phyloP scores from a whole-genome alignment of 495 filamentous ascomycete species.

The Neurospora sp. region DNA sequence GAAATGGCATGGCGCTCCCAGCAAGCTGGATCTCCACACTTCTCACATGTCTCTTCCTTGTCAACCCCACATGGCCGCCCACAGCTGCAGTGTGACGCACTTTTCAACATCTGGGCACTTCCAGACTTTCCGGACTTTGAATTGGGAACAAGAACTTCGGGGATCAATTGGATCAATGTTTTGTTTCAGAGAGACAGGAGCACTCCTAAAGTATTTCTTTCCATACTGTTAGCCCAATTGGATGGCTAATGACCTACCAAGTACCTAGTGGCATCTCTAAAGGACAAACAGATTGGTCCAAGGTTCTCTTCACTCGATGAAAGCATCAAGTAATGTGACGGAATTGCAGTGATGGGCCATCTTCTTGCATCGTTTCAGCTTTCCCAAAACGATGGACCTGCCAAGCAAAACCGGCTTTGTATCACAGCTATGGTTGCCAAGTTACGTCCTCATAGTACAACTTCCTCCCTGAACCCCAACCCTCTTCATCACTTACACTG shows the following conservation, averaged over 20 bases:
- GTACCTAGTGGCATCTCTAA: not conserved
- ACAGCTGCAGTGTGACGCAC: not conserved
- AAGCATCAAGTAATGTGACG: not conserved
- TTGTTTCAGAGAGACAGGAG: not conserved
- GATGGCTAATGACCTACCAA: not conserved
- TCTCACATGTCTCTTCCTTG: not conserved
- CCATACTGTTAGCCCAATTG: not conserved
- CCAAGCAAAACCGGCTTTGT: not conserved
- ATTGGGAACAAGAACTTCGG: not conserved
- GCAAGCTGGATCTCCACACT: not conserved
- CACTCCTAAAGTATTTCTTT: not conserved
- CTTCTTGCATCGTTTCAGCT: not conserved
- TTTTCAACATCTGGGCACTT: not conserved
- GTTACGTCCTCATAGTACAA: not conserved
- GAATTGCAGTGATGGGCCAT: not conserved
- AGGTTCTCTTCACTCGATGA: not conserved
- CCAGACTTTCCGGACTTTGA: not conserved
- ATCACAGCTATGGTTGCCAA: not conserved
- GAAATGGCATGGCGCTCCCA: not conserved
- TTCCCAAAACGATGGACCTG: not conserved
- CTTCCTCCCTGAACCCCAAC: not conserved
- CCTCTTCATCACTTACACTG: not conserved
- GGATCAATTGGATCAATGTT: not conserved
- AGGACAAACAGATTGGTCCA: not conserved
- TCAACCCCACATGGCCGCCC: not conserved